These are phyloP conservation scores for Ceriops tagal DNA, from an alignment of 345 rosid species.

Conservation along the genomic window DNA sequence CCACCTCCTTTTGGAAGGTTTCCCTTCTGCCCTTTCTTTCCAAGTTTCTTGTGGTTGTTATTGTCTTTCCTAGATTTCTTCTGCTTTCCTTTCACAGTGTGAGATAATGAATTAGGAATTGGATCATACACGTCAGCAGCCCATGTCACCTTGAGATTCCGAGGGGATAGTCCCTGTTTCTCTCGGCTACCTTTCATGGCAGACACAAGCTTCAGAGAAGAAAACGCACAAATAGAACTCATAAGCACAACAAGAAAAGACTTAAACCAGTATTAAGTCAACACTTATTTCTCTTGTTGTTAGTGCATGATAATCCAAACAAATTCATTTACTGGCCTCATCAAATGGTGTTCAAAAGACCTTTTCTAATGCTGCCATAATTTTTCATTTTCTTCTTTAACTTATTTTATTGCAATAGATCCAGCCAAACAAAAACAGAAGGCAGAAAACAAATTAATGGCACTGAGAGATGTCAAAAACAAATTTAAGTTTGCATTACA, in stretches of 20 bases:
- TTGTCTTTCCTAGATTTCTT: slow-evolving; percentile 56
- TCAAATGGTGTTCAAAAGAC: no score
- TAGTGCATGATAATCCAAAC: no score
- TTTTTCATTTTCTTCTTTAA: no score
- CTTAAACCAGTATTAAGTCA: background rate
- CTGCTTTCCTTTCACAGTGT: slow-evolving; percentile 50
- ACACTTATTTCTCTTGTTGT: background rate
- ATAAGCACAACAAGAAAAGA: background rate
- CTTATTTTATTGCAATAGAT: no score
- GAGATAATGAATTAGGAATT: slow-evolving; percentile 60
- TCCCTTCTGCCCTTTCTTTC: slow-evolving; percentile 72
- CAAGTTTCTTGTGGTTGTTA: slow-evolving; percentile 43
- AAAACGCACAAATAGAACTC: slow-evolving; percentile 15
- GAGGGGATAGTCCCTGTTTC: slow-evolving; percentile 45
- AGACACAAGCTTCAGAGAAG: slow-evolving; percentile 50
- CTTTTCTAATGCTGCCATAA: no score
- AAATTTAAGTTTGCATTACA: no score
- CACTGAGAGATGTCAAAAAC: no score
- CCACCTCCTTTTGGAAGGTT: slow-evolving; percentile 47
- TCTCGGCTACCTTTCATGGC: slow-evolving; percentile 88
- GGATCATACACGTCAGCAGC: slow-evolving; percentile 93
- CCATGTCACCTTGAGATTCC: slow-evolving; percentile 61
- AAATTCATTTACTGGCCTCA: no score
- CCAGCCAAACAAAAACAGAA: no score
- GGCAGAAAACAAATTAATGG: no score